Percentiles rank a stretch among this genome's conserved stretches.
phyloP scores from a whole-genome alignment of 257 asterid genomes.

The Nicotiana knightiana region DNA sequence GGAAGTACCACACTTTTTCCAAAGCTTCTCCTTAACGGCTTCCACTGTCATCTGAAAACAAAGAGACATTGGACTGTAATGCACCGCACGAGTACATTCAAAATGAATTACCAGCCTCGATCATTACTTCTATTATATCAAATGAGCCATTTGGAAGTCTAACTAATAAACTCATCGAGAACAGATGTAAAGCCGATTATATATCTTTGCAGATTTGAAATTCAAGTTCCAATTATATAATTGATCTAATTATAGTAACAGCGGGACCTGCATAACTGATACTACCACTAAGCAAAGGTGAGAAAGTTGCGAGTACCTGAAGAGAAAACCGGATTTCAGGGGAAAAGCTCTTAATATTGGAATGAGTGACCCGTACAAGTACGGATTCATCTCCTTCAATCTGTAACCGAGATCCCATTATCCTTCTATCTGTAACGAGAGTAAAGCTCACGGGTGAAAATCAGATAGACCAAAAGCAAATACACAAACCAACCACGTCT shows the following conservation, averaged over 20 bases:
- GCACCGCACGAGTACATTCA: not conserved
- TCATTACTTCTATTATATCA: not conserved
- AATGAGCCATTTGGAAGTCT: not conserved
- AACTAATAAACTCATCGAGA: not conserved
- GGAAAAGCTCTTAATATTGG: conserved; percentile 81
- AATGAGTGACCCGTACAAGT: conserved; percentile 62
- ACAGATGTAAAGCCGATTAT: not conserved
- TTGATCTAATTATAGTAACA: not conserved
- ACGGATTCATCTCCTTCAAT: conserved; percentile 73
- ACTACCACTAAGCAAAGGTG: not conserved
- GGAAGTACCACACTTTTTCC: conserved; percentile 93
- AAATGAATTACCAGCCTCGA: not conserved
- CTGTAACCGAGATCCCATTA: conserved; percentile 57
- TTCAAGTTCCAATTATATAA: not conserved
- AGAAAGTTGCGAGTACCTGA: conserved; percentile 34
- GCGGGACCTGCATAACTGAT: not conserved
- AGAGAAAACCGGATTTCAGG: conserved; percentile 66
- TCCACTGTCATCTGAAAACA: conserved; percentile 65
- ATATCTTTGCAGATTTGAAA: not conserved
- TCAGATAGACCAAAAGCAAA: too few species aligned
- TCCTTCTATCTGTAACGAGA: not conserved
- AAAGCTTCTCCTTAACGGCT: conserved; percentile 82
- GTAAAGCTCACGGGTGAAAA: too few species aligned
- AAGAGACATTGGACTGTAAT: not conserved
- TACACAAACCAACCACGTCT: too few species aligned